Evolutionary conservation across 2,329 filamentous ascomycete species (phyloP).

Genomic region (Endoconidiophora laricicola): DNA sequence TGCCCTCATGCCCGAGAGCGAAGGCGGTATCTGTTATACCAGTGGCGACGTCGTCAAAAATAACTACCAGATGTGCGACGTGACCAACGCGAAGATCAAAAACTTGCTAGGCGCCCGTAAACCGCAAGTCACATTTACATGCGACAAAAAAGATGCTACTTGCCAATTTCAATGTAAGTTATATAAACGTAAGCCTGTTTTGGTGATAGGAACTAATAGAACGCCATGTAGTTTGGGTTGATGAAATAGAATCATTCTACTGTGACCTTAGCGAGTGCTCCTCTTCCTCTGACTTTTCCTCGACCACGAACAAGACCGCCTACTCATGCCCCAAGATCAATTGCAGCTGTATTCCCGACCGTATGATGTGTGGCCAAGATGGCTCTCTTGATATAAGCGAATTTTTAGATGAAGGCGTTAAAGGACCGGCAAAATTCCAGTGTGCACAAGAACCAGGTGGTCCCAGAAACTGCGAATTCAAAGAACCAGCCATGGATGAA

Average conservation of each 20-base stretch:
- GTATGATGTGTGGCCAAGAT: conserved; percentile 85
- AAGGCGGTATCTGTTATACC: conserved; percentile 81
- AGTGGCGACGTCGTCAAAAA: conserved; percentile 80
- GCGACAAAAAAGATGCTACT: conserved; percentile 52
- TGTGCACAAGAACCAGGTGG: conserved; percentile 51
- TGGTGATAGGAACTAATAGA: conserved; percentile 2
- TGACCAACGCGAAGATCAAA: conserved; percentile 88
- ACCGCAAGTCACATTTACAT: conserved; percentile 89
- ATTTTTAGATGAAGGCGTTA: conserved; percentile 67
- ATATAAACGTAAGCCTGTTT: neutral
- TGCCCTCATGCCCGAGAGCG: conserved; percentile 65
- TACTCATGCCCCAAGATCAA: conserved; percentile 75
- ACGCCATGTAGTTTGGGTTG: conserved; percentile 66
- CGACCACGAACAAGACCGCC: conserved; percentile 59
- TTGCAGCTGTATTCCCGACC: conserved; percentile 75
- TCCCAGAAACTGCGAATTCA: conserved; percentile 57
- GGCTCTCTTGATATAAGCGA: conserved; percentile 86
- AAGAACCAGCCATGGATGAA: conserved; percentile 82
- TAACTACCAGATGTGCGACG: conserved; percentile 96
- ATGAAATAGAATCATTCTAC: conserved; percentile 87
- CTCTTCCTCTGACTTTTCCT: conserved; percentile 51
- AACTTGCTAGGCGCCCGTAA: conserved; percentile 69
- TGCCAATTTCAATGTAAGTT: conserved; percentile 88
- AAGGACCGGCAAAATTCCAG: conserved; percentile 72
- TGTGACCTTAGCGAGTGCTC: conserved; percentile 72